Percentiles rank a stretch among this genome's conserved stretches.
Evolutionary conservation across 116 monocot species (phyloP).

Genomic region (Iris pallida): DNA sequence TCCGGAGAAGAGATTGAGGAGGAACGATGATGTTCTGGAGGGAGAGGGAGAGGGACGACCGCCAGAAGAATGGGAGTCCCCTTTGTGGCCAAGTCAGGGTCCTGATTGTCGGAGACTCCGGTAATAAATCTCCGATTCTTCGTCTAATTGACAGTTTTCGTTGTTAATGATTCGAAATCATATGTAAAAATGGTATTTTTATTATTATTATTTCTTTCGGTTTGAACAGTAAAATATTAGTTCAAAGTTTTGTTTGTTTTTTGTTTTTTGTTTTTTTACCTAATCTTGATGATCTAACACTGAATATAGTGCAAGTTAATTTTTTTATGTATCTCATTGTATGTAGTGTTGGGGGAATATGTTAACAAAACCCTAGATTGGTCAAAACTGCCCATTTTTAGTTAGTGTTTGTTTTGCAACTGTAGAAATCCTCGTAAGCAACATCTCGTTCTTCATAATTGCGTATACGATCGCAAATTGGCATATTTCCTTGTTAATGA

Average conservation of each 20-base stretch:
- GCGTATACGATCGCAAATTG: no score
- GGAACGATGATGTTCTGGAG: slow-evolving; percentile 56
- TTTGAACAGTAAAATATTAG: neutral
- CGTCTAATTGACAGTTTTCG: no score
- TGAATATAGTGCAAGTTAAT: neutral
- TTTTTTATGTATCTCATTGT: no score
- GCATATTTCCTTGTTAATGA: no score
- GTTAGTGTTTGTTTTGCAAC: no score
- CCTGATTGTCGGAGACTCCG: slow-evolving; percentile 87
- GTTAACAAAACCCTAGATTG: neutral
- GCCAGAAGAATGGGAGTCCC: slow-evolving; percentile 47
- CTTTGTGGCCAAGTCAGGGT: slow-evolving; percentile 91
- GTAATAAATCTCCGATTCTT: slow-evolving; percentile 17
- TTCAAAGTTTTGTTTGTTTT: neutral
- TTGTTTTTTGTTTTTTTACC: neutral
- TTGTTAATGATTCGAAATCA: neutral
- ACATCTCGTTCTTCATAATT: no score
- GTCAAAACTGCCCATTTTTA: no score
- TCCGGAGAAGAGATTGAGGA: neutral
- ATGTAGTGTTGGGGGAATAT: neutral
- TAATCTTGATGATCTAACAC: neutral
- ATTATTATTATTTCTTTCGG: neutral
- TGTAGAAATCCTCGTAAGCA: no score
- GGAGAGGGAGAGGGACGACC: slow-evolving; percentile 43
- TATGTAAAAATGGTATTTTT: neutral